These are phyloP conservation scores for Hericium alpestre DNA, from an alignment of 768 basidiomycete genomes.

Conservation along the genomic window DNA sequence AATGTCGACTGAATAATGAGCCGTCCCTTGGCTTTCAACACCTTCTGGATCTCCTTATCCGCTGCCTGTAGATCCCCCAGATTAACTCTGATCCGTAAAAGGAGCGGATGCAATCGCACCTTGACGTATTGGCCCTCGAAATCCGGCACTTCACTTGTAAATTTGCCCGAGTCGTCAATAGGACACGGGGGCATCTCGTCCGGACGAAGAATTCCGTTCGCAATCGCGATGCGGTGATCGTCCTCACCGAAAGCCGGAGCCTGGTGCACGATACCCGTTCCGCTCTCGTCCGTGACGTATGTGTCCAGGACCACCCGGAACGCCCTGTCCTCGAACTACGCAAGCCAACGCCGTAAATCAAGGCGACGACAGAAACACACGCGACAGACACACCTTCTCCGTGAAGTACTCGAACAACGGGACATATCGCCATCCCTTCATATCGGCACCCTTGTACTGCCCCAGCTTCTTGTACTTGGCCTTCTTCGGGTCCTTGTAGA, in stretches of 20 bases:
- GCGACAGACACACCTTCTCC: slow-evolving; percentile 53
- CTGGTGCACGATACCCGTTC: slow-evolving; percentile 98
- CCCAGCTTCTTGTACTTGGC: slow-evolving; percentile 90
- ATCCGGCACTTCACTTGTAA: slow-evolving; percentile 83
- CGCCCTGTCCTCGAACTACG: slow-evolving; percentile 80
- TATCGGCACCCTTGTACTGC: slow-evolving; percentile 79
- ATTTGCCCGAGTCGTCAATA: slow-evolving; percentile 80
- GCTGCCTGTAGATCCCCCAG: slow-evolving; percentile 48
- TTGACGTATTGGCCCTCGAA: slow-evolving; percentile 86
- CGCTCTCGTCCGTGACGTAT: slow-evolving; percentile 87
- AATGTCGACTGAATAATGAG: slow-evolving; percentile 81
- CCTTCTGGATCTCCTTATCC: slow-evolving; percentile 89
- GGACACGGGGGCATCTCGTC: slow-evolving; percentile 97
- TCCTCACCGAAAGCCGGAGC: slow-evolving; percentile 98
- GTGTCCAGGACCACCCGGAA: slow-evolving; percentile 84
- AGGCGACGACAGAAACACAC: neutral
- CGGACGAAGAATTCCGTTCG: slow-evolving; percentile 66
- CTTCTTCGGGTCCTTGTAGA: slow-evolving; percentile 97
- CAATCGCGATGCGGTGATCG: slow-evolving; percentile 88
- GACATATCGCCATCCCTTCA: slow-evolving; percentile 93
- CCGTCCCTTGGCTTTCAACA: slow-evolving; percentile 76
- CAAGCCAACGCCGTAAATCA: neutral
- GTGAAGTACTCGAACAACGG: slow-evolving; percentile 97
- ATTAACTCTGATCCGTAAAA: neutral
- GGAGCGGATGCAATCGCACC: slow-evolving; percentile 29